These are phyloP conservation scores for Karstenula rhodostoma DNA, from an alignment of 2,329 filamentous ascomycete genomes.

Conservation along the genomic window DNA sequence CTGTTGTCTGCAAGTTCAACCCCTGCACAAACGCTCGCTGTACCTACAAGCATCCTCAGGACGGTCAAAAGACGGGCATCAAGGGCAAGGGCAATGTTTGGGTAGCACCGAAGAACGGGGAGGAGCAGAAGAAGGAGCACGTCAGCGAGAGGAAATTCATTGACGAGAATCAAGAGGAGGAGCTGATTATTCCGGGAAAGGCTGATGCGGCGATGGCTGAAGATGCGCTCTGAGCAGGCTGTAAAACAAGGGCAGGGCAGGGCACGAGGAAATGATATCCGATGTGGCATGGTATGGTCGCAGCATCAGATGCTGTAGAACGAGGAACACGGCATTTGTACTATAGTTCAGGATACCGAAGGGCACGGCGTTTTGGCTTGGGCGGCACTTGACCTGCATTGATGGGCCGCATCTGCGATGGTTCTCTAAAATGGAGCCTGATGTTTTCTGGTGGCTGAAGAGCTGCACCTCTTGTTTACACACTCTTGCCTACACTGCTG, in stretches of 20 bases:
- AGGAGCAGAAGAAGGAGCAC: constrained; percentile 65
- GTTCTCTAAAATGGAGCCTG: constrained; percentile 22
- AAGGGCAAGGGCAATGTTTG: constrained; percentile 87
- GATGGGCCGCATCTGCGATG: constrained; percentile 11
- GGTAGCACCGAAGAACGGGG: constrained; percentile 66
- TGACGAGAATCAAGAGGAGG: constrained; percentile 71
- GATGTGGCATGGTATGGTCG: neutral
- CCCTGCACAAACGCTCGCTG: constrained; percentile 92
- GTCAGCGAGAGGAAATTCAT: constrained; percentile 91
- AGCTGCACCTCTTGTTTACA: constrained; percentile 24
- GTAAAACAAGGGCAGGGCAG: neutral
- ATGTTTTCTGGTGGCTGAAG: constrained; percentile 23
- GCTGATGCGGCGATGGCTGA: constrained; percentile 32
- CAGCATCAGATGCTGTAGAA: constrained; percentile 10
- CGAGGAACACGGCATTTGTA: constrained; percentile 25
- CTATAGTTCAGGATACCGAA: constrained; percentile 26
- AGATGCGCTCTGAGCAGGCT: constrained; percentile 21
- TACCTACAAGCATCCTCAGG: constrained; percentile 81
- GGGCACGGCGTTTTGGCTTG: constrained; percentile 22
- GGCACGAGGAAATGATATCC: constrained; percentile 10
- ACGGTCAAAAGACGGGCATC: constrained; percentile 80
- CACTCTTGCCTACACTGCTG: constrained; percentile 4
- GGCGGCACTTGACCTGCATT: constrained; percentile 23
- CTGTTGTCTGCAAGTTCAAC: constrained; percentile 86
- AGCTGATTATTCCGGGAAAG: constrained; percentile 72